A percentile compares a stretch with the other conserved stretches of the same genome.
Conservation (phyloP, 371 early-diverging fungal species). For the Haplosporangium sp. region DNA sequence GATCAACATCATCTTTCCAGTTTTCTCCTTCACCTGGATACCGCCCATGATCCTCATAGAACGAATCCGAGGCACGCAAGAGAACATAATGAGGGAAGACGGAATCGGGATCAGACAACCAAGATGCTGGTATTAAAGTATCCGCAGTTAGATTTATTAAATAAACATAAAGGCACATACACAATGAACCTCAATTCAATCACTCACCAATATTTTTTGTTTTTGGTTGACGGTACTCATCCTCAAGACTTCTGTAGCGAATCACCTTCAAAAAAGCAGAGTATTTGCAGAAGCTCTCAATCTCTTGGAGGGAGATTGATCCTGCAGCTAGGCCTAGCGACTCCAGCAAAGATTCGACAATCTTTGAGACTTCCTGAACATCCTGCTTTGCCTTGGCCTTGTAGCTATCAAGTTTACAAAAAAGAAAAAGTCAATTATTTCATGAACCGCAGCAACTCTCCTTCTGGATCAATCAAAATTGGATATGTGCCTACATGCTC, state of each 20-base stretch:
- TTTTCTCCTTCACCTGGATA: constrained; percentile 65
- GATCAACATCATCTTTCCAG: constrained; percentile 57
- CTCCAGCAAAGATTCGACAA: constrained; percentile 65
- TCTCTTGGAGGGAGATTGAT: constrained; percentile 73
- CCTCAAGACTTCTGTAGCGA: constrained; percentile 69
- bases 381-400: constrained; percentile 86
- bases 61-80: constrained; percentile 81
- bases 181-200: background rate
- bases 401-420: constrained; percentile 62
- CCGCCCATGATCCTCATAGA: constrained; percentile 65
- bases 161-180: too few relatives aligned
- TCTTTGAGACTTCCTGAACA: constrained; percentile 63
- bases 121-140: constrained; percentile 55
- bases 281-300: constrained; percentile 90
- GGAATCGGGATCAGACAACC: constrained; percentile 66
- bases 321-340: constrained; percentile 61
- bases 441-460: background rate
- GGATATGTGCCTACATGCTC: constrained; percentile 67
- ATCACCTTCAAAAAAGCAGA: constrained; percentile 75
- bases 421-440: background rate
- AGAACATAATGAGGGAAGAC: constrained; percentile 74
- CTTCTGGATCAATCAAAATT: background rate
- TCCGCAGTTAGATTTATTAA: background rate
- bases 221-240: constrained; percentile 64
- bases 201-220: constrained; percentile 63